These are phyloP conservation scores for Pugionium dolabratum DNA, from an alignment of 345 rosid genomes.

Conservation along the genomic window DNA sequence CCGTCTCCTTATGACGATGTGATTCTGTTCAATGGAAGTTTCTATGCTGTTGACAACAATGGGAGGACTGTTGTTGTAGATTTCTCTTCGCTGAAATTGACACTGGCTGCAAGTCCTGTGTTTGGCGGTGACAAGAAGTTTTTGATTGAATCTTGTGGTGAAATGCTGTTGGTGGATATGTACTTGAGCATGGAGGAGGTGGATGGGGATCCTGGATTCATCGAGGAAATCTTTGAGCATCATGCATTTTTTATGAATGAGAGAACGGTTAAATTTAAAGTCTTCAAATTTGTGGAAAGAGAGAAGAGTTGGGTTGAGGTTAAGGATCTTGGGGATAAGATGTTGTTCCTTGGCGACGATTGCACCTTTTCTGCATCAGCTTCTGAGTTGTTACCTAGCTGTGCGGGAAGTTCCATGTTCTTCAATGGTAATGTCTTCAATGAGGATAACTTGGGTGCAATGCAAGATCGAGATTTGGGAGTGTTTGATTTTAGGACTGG, in stretches of 20 bases:
- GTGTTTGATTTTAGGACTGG: conserved; percentile 67
- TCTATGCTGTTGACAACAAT: conserved; percentile 71
- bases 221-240: conserved; percentile 42
- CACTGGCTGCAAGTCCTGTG: conserved; percentile 49
- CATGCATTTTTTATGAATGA: conserved; percentile 52
- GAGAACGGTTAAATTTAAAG: conserved; percentile 75
- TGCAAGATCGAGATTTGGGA: conserved; percentile 52
- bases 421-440: conserved; percentile 57
- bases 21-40: conserved; percentile 52
- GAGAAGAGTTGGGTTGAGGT: conserved; percentile 59
- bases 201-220: conserved; percentile 39
- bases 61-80: conserved; percentile 74
- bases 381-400: conserved; percentile 46
- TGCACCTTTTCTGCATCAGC: conserved; percentile 64
- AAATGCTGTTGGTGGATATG: conserved; percentile 78
- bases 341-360: conserved; percentile 91
- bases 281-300: conserved; percentile 53
- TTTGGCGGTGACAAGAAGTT: conserved; percentile 92
- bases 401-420: conserved; percentile 62
- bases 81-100: conserved; percentile 35
- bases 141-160: conserved; percentile 73
- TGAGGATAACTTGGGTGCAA: conserved; percentile 43
- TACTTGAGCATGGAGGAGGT: conserved; percentile 64
- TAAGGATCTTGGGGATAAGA: conserved; percentile 50
- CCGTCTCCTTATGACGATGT: conserved; percentile 88